These are phyloP conservation scores for Brassica juncea DNA, from an alignment of 345 rosid species.

Conservation along the genomic window DNA sequence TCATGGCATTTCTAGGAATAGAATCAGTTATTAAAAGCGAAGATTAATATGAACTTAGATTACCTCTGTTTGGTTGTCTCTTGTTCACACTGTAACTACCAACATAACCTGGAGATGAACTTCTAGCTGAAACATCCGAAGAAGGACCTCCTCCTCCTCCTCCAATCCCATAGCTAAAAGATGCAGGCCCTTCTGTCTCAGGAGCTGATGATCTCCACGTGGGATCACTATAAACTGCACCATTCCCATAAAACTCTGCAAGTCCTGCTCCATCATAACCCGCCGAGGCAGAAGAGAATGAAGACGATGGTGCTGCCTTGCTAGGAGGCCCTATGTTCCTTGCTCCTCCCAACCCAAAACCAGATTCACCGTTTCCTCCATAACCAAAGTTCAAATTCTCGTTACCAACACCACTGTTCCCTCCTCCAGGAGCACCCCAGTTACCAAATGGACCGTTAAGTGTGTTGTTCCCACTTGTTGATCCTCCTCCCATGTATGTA, in stretches of 20 bases:
- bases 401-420: conserved; percentile 31
- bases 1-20: conserved; percentile 17
- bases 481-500: conserved; percentile 51
- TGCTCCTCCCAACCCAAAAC: conserved; percentile 34
- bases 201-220: conserved; percentile 76
- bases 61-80: conserved; percentile 93
- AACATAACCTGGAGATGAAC: conserved; percentile 69
- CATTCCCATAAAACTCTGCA: conserved; percentile 62
- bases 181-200: conserved; percentile 65
- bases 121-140: conserved; percentile 66
- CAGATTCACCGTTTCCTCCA: conserved; percentile 39
- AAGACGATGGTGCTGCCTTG: conserved; percentile 54
- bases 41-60: not conserved
- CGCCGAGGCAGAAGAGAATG: conserved; percentile 58
- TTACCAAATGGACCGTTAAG: conserved; percentile 67
- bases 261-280: conserved; percentile 62
- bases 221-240: conserved; percentile 72
- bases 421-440: conserved; percentile 67
- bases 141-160: conserved; percentile 52
- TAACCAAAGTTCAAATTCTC: conserved; percentile 36
- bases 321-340: conserved; percentile 49
- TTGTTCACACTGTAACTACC: conserved; percentile 72
- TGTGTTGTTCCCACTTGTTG: conserved; percentile 45
- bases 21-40: conserved; percentile 20
- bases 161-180: conserved; percentile 69